phyloP scores from a whole-genome alignment of 768 basidiomycete species.

The Termitomyces sp. region DNA sequence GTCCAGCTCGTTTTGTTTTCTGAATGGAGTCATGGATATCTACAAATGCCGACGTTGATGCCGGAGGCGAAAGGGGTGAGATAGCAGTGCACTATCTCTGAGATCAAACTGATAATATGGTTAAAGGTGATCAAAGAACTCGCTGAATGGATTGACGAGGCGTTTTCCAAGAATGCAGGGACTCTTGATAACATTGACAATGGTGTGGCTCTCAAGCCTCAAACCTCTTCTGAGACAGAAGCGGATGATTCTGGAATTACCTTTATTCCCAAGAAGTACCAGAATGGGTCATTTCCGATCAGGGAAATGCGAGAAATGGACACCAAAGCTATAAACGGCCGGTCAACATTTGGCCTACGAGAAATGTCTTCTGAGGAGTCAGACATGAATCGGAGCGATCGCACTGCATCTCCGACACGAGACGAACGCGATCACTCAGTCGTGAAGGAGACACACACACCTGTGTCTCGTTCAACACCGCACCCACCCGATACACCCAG shows the following conservation, averaged over 20 bases:
- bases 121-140: conserved; percentile 64
- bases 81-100: not conserved
- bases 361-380: conserved; percentile 4
- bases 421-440: not conserved
- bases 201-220: not conserved
- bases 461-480: conserved; percentile 8
- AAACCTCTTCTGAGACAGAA: conserved; percentile 48
- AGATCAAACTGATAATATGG: not conserved
- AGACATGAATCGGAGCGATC: conserved; percentile 6
- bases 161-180: conserved; percentile 32
- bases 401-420: conserved; percentile 6
- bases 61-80: conserved; percentile 63
- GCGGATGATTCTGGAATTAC: conserved; percentile 67
- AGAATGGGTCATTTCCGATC: conserved; percentile 7
- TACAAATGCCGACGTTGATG: conserved; percentile 92
- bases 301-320: not conserved
- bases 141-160: conserved; percentile 86
- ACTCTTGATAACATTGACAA: conserved; percentile 1
- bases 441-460: conserved; percentile 2
- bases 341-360: not conserved
- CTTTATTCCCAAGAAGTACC: conserved; percentile 38
- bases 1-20: conserved; percentile 90
- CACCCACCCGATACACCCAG: conserved; percentile 17
- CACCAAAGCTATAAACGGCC: not conserved
- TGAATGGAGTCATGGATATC: conserved; percentile 96